Evolutionary conservation across 2,329 filamentous ascomycete species (phyloP).

Genomic region (Falciphora oryzae): DNA sequence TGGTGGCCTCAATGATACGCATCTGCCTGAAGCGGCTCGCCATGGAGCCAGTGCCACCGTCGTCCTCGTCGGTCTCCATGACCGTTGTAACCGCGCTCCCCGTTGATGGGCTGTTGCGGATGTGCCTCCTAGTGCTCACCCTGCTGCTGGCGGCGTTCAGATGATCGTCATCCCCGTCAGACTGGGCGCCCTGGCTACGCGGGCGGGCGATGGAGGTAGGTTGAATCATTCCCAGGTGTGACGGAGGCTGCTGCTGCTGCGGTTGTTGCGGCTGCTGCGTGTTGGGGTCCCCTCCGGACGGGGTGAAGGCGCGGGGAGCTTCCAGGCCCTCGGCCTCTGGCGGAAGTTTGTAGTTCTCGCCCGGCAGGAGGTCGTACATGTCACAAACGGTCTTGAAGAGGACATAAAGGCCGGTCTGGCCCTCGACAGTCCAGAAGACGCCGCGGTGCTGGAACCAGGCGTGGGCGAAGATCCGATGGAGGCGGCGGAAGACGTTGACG

Average conservation of each 20-base stretch:
- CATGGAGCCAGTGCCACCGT: constrained; percentile 27
- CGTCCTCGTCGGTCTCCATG: constrained; percentile 76
- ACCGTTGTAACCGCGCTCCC: constrained; percentile 76
- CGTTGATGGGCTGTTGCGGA: constrained; percentile 71
- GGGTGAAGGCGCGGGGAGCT: constrained; percentile 18
- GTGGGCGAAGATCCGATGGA: constrained; percentile 96
- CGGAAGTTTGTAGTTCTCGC: constrained; percentile 94
- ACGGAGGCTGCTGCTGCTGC: constrained; percentile 1
- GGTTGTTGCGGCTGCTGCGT: constrained; percentile 12
- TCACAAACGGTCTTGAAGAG: constrained; percentile 98
- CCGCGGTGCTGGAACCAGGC: constrained; percentile 97
- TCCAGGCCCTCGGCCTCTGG: constrained; percentile 86
- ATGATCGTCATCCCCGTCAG: constrained; percentile 40
- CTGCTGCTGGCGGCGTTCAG: constrained; percentile 44
- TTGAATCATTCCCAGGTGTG: not conserved
- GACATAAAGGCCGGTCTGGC: constrained; percentile 84
- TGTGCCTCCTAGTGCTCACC: constrained; percentile 76
- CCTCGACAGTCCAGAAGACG: constrained; percentile 92
- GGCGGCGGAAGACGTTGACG: constrained; percentile 87
- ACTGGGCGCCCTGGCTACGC: not conserved
- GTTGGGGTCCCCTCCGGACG: not conserved
- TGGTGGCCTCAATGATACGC: constrained; percentile 51
- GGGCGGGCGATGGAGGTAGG: constrained; percentile 1
- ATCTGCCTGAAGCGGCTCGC: constrained; percentile 38
- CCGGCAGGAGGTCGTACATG: constrained; percentile 78